Base-by-base conservation (phyloP, 441 rosid genomes). In the Dalechampia spathulata region DNA sequence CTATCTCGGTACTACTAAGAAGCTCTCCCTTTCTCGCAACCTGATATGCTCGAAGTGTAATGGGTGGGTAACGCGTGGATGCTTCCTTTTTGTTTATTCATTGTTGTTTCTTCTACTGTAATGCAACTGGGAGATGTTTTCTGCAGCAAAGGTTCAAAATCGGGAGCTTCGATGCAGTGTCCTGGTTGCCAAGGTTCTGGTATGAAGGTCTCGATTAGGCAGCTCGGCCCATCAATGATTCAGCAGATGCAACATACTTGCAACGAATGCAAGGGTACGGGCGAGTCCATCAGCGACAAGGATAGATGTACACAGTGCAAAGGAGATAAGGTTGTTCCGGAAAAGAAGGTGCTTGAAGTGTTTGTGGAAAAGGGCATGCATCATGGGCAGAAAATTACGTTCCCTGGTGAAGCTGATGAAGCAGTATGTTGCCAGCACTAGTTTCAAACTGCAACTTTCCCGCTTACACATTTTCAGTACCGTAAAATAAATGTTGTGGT, bases 221-320 rank as follows among this genome's bases (percentile, higher is more conserved):
- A 82, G 1, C 75, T 88, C 4, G 89, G 96, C 5, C 96, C 91
- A 9, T 76, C 81, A 16, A 86, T 88, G 96, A 80, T 88, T 64
- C 95, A 86, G 66, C 93, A 90, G 69, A 86, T 81, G 90, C 97
- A 90, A 40, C 95, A 86, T 38, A 66, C 83, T 52, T 90, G 92
- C 70, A 80, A 84, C 65, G 95, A 83, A 23, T 89, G 95, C 41
- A 82, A 79, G 64, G 96, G 90, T 1, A 82, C 90, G 2, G 90
- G 95, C 5, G 93, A 90, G 73, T 60, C 73, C 9, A 84, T 86
- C 25, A 73, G 49, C 7, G 88, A 80, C 1, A 73, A 76, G 55
- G 90, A 82, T 43, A 73, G 88, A 14, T 86, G 95, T 70, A 46
- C 81, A 1, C 78, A 70, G 36, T 86, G 91, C 76, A 82, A 82